These are phyloP conservation scores for Silene latifolia DNA, from an alignment of 148 eudicot genomes.

Conservation along the genomic window DNA sequence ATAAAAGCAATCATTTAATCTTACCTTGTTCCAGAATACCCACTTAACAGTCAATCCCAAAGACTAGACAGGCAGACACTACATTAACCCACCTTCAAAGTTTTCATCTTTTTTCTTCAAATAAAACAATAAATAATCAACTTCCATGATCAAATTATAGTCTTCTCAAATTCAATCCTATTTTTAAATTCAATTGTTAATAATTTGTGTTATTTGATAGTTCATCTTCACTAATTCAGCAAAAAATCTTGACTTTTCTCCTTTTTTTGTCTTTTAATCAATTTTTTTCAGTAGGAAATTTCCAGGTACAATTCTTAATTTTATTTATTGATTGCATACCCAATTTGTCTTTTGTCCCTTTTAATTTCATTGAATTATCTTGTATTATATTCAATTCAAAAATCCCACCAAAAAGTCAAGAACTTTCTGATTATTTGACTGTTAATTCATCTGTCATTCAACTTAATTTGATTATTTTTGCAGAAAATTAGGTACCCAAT, in stretches of 20 bases:
- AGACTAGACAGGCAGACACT: neutral
- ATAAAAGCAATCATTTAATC: neutral
- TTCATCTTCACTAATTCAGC: constrained; percentile 7
- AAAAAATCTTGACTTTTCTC: constrained; percentile 14
- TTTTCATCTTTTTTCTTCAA: constrained; percentile 2
- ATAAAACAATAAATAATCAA: neutral
- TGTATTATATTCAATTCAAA: constrained; percentile 6
- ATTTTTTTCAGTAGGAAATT: constrained; percentile 14
- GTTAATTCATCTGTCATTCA: constrained; percentile 13
- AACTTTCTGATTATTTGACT: neutral
- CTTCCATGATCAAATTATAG: constrained; percentile 11
- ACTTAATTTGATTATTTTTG: neutral
- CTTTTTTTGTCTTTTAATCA: neutral
- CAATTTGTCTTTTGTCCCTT: neutral
- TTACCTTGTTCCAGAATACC: neutral
- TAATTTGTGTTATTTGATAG: neutral
- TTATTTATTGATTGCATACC: neutral
- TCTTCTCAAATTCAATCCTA: neutral
- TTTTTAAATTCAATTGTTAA: neutral
- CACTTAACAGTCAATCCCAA: constrained; percentile 3
- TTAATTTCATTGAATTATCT: constrained; percentile 15
- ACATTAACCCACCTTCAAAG: constrained; percentile 8
- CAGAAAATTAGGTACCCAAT: constrained; percentile 11
- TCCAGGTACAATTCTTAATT: constrained; percentile 17
- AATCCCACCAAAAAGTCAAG: constrained; percentile 22